Conservation (phyloP, 2,329 filamentous ascomycete genomes). For the Sordariomycetes sp. region DNA sequence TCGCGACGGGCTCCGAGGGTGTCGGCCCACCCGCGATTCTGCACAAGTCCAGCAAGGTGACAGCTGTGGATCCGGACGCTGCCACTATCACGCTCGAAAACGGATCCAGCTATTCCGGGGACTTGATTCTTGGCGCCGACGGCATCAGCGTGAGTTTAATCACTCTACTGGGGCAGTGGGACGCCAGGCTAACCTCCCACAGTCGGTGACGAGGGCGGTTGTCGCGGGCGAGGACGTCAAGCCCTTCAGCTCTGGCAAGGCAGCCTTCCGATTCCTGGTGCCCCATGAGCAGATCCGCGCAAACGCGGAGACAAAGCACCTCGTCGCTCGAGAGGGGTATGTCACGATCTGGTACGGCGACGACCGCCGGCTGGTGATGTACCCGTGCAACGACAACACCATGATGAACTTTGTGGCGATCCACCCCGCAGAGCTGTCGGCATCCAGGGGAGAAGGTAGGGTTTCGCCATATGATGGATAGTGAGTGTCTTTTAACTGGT, state of each 20-base stretch:
- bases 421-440: constrained; percentile 24
- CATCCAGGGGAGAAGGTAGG: constrained; percentile 6
- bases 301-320: constrained; percentile 9
- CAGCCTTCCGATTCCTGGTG: constrained; percentile 44
- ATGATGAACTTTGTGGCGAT: constrained; percentile 39
- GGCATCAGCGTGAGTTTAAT: constrained; percentile 31
- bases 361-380: constrained; percentile 33
- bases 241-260: constrained; percentile 36
- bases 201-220: constrained; percentile 14
- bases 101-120: constrained; percentile 29
- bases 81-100: constrained; percentile 32
- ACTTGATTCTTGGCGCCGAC: constrained; percentile 43
- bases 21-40: constrained; percentile 23
- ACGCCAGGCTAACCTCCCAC: neutral
- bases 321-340: constrained; percentile 7
- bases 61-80: constrained; percentile 26
- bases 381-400: constrained; percentile 32
- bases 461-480: neutral
- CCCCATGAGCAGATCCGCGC: constrained; percentile 21
- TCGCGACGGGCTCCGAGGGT: constrained; percentile 25
- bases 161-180: neutral
- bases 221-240: constrained; percentile 12
- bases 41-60: constrained; percentile 28
- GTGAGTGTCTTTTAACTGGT: neutral
- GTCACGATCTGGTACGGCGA: constrained; percentile 21